Conservation (phyloP, 805 yeast species). For the Kodamaea kaohsiungensis region DNA sequence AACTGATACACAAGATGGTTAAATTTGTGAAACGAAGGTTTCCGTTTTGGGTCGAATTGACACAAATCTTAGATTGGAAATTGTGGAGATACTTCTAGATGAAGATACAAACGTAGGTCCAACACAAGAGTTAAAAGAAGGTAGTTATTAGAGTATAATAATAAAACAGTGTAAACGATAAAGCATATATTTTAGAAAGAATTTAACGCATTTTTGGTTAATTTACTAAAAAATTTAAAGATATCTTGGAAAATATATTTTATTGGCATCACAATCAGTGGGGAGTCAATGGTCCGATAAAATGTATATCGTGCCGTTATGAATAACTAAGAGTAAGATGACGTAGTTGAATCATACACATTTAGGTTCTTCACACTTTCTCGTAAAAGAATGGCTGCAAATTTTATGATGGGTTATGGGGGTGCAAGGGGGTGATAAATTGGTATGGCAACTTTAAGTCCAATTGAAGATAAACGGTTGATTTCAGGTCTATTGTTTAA, state of each 20-base stretch:
- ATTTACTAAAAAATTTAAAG: neutral
- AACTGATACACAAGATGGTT: neutral
- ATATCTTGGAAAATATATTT: neutral
- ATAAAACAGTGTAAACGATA: no score
- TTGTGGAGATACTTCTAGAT: neutral
- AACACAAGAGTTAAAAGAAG: neutral
- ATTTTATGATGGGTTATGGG: no score
- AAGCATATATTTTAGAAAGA: no score
- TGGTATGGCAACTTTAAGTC: no score
- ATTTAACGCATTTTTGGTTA: neutral
- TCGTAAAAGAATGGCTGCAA: no score
- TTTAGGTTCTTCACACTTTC: neutral
- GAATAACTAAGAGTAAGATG: neutral
- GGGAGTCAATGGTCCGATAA: neutral
- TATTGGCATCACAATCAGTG: neutral
- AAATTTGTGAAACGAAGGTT: neutral
- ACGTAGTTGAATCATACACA: neutral
- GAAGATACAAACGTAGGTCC: neutral
- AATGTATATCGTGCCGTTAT: no score
- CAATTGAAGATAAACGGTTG: no score
- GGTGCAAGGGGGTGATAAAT: no score
- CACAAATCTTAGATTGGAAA: neutral
- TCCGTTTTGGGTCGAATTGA: neutral
- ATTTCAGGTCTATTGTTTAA: no score
- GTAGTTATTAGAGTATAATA: neutral